phyloP scores from a whole-genome alignment of 768 basidiomycete genomes.

The Trametes cubensis region DNA sequence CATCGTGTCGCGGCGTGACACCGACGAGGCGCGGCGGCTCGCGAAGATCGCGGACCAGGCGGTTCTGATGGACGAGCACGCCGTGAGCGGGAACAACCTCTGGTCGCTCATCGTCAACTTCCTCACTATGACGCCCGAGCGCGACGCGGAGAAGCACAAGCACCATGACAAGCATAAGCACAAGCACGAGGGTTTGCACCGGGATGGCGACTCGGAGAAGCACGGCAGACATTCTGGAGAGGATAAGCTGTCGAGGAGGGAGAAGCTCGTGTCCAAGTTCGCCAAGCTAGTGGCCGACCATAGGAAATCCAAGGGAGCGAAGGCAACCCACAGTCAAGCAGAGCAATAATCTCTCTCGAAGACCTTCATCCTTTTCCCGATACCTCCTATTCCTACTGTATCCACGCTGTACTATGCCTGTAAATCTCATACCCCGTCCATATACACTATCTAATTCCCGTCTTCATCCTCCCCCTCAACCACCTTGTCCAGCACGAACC shows the following conservation, averaged over 20 bases:
- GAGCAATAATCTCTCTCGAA: slow-evolving; percentile 5
- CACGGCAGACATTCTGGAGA: background rate
- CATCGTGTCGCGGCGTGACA: slow-evolving; percentile 88
- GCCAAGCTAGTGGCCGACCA: slow-evolving; percentile 27
- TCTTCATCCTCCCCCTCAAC: background rate
- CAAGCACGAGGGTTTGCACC: background rate
- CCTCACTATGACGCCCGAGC: slow-evolving; percentile 56
- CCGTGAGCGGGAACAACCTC: slow-evolving; percentile 68
- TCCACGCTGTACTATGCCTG: too few species aligned
- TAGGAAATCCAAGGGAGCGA: slow-evolving; percentile 16
- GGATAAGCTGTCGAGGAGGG: slow-evolving; percentile 10
- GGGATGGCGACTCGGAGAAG: background rate
- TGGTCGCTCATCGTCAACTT: slow-evolving; percentile 71
- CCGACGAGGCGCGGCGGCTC: slow-evolving; percentile 71
- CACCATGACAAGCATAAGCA: slow-evolving; percentile 8
- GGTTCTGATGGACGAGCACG: slow-evolving; percentile 56
- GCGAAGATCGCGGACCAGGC: slow-evolving; percentile 75
- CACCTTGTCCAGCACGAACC: slow-evolving; percentile 9
- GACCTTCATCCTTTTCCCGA: background rate
- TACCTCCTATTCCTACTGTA: too few species aligned
- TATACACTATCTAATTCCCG: too few species aligned
- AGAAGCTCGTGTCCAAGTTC: slow-evolving; percentile 26
- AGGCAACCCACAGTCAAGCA: background rate
- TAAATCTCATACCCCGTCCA: too few species aligned
- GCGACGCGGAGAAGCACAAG: slow-evolving; percentile 23